Evolutionary conservation across 148 eudicot genomes (phyloP).

Genomic region (Arbutus unedo): DNA sequence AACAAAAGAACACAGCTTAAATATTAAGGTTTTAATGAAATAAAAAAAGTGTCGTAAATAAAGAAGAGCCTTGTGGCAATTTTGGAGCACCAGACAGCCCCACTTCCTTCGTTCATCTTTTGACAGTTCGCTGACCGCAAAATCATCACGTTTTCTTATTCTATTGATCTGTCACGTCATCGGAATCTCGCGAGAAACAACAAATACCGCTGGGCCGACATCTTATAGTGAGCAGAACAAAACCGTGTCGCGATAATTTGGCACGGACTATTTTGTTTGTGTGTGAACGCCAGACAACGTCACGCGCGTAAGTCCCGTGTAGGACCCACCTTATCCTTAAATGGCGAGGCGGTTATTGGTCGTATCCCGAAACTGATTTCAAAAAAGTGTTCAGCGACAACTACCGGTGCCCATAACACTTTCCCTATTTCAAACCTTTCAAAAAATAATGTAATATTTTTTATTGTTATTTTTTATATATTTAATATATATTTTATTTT

Average conservation of each 20-base stretch:
- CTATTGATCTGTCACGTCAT: not conserved
- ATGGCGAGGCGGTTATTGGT: not conserved
- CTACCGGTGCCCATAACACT: too few relatives aligned
- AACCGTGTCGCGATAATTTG: not conserved
- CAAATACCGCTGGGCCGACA: not conserved
- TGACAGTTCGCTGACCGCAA: not conserved
- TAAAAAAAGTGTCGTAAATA: too few relatives aligned
- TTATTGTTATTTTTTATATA: too few relatives aligned
- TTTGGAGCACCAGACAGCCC: not conserved
- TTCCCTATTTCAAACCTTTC: too few relatives aligned
- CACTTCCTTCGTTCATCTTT: not conserved
- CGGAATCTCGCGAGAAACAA: not conserved
- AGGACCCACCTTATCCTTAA: not conserved
- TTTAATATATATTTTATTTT: too few relatives aligned
- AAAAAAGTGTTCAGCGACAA: too few relatives aligned
- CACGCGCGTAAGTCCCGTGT: not conserved
- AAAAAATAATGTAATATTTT: too few relatives aligned
- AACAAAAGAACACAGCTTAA: too few relatives aligned
- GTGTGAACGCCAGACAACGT: not conserved
- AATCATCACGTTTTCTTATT: not conserved
- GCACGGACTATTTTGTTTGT: not conserved
- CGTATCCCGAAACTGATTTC: not conserved
- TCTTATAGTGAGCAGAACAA: not conserved
- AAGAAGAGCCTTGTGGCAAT: conserved; percentile 10
- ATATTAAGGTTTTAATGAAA: too few relatives aligned